Percentiles rank a stretch among this genome's conserved stretches.
Conservation (phyloP, 768 basidiomycete species). For the Calocera cornea region DNA sequence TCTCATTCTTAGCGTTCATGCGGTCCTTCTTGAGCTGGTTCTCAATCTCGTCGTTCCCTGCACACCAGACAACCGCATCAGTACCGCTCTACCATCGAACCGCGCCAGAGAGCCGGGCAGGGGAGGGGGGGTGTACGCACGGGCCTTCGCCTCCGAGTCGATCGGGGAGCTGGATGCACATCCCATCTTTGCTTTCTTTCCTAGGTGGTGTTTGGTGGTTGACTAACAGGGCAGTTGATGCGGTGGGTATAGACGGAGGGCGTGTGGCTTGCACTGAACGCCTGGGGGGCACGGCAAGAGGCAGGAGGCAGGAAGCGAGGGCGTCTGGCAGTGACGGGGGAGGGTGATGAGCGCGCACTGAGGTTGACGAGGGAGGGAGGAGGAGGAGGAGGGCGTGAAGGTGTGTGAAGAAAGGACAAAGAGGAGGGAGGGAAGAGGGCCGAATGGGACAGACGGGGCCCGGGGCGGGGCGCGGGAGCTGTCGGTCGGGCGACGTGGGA, state of each 20-base stretch:
- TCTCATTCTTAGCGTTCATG: slow-evolving; percentile 82
- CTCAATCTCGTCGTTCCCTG: slow-evolving; percentile 93
- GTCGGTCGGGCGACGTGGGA: background rate
- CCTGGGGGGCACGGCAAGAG: background rate
- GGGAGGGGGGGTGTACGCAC: background rate
- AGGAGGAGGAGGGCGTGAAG: background rate
- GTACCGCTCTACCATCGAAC: background rate
- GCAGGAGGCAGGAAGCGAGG: background rate
- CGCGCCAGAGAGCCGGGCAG: no score
- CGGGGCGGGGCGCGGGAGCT: background rate
- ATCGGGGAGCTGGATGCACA: background rate
- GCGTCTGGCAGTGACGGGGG: background rate
- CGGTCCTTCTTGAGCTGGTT: slow-evolving; percentile 79
- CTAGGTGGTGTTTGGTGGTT: background rate
- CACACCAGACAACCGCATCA: background rate
- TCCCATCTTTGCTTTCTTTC: background rate
- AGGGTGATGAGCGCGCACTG: no score
- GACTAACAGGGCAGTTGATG: background rate
- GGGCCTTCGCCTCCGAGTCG: slow-evolving; percentile 2
- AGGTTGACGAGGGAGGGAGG: background rate
- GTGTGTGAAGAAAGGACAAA: background rate
- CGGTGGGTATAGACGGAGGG: background rate
- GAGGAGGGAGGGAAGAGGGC: background rate
- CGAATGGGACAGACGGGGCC: background rate
- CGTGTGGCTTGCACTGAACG: background rate